Percentiles rank a stretch among this genome's conserved stretches.
phyloP scores from a whole-genome alignment of 345 rosid genomes.

The Ceriops zippeliana region DNA sequence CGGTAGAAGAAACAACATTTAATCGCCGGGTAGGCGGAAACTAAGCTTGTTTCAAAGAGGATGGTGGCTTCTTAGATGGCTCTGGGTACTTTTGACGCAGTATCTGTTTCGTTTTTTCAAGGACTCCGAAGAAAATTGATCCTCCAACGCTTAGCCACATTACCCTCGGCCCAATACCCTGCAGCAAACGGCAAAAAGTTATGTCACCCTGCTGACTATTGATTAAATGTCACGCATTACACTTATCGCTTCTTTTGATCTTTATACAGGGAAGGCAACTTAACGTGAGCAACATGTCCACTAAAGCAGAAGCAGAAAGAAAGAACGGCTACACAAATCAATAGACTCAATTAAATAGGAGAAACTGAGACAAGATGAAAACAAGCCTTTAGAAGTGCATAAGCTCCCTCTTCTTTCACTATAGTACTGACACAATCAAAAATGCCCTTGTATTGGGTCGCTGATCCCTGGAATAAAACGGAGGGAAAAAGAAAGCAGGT shows the following conservation, averaged over 20 bases:
- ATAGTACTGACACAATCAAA: conserved; percentile 73
- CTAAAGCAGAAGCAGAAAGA: not conserved
- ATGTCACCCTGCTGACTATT: not conserved
- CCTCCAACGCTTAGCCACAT: conserved; percentile 92
- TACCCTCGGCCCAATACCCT: conserved; percentile 90
- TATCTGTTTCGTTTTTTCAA: conserved; percentile 67
- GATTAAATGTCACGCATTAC: not conserved
- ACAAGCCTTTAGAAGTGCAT: conserved; percentile 78
- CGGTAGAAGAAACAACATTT: not conserved
- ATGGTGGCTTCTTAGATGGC: not conserved
- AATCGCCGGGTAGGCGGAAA: not conserved
- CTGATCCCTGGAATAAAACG: conserved; percentile 52
- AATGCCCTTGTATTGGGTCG: conserved; percentile 67
- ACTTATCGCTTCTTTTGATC: not conserved
- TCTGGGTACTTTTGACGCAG: conserved; percentile 39
- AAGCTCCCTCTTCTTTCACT: conserved; percentile 70
- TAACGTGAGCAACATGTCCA: too few species aligned
- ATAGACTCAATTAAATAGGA: not conserved
- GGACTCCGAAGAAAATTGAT: conserved; percentile 80
- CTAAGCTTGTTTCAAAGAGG: conserved; percentile 10
- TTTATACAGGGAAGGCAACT: too few species aligned
- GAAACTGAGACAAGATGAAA: not conserved
- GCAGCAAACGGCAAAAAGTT: conserved; percentile 3
- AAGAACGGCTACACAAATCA: not conserved
- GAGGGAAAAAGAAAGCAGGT: not conserved